Percentiles rank a stretch among this genome's conserved stretches.
Conservation (phyloP, 1,284 basidiomycete species). For the Pisolithus thermaeus region DNA sequence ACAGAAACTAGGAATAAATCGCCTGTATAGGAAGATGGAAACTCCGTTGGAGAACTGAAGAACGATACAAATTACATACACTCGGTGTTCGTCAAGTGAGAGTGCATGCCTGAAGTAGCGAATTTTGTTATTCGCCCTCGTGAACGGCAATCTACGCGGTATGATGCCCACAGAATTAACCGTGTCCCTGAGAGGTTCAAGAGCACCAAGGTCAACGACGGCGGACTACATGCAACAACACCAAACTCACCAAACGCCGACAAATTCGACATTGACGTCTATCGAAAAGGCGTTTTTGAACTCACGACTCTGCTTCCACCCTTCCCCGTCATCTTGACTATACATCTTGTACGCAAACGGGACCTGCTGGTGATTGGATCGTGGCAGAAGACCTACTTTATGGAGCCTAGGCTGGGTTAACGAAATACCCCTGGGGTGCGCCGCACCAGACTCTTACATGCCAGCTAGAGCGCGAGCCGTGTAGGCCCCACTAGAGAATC, state of each 20-base stretch:
- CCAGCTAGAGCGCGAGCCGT: slow-evolving; percentile 50
- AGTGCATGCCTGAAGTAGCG: slow-evolving; percentile 51
- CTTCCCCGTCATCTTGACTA: slow-evolving; percentile 38
- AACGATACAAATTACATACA: slow-evolving; percentile 13
- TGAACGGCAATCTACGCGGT: slow-evolving; percentile 51
- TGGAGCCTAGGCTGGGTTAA: slow-evolving; percentile 36
- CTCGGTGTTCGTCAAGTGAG: slow-evolving; percentile 50
- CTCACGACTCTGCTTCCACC: slow-evolving; percentile 48
- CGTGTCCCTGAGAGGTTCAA: slow-evolving; percentile 41
- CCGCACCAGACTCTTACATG: slow-evolving; percentile 22
- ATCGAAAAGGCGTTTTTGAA: slow-evolving; percentile 64
- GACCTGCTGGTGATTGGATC: slow-evolving; percentile 51
- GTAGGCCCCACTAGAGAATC: slow-evolving; percentile 52
- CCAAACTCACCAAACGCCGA: slow-evolving; percentile 51
- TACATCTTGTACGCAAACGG: slow-evolving; percentile 71
- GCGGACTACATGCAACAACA: not conserved
- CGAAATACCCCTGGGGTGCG: not conserved
- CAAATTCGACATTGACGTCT: slow-evolving; percentile 52
- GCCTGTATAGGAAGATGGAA: slow-evolving; percentile 14
- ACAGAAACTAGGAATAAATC: slow-evolving; percentile 46
- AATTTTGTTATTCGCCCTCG: slow-evolving; percentile 39
- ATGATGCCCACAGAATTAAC: slow-evolving; percentile 56
- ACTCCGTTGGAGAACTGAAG: not conserved
- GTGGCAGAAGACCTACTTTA: slow-evolving; percentile 43
- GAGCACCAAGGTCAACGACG: not conserved